Percentiles rank a stretch among this genome's conserved stretches.
Evolutionary conservation across 129 eudicot species (phyloP).

Genomic region (Tanacetum coccineum): DNA sequence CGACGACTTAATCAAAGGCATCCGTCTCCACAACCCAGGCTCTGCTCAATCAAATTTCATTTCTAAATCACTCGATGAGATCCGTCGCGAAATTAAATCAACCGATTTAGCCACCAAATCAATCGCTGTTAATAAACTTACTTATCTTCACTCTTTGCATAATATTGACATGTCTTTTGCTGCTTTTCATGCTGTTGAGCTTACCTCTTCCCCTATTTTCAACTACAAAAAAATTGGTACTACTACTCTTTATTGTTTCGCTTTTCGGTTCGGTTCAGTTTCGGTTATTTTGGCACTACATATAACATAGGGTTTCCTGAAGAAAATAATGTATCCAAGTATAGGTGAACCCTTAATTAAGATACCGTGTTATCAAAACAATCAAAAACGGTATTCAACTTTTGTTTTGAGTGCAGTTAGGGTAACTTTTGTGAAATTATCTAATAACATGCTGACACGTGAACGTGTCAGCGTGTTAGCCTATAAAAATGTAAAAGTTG

Average conservation of each 20-base stretch:
- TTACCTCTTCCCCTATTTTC: constrained; percentile 60
- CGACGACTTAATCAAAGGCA: constrained; percentile 75
- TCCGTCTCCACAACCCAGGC: constrained; percentile 55
- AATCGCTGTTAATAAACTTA: constrained; percentile 75
- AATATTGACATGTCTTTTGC: constrained; percentile 68
- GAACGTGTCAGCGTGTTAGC: too few relatives aligned
- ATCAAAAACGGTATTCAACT: too few relatives aligned
- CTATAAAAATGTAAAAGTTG: too few relatives aligned
- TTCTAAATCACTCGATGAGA: constrained; percentile 63
- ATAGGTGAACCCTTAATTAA: too few relatives aligned
- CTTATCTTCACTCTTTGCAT: constrained; percentile 75
- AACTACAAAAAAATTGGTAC: constrained; percentile 52
- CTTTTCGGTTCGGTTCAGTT: too few relatives aligned
- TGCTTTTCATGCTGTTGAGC: constrained; percentile 81
- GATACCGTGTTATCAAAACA: too few relatives aligned
- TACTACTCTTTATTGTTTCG: constrained; percentile 57
- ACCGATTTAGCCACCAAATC: constrained; percentile 68
- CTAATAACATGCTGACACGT: too few relatives aligned
- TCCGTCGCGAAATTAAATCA: constrained; percentile 77
- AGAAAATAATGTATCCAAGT: too few relatives aligned
- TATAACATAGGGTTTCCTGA: too few relatives aligned
- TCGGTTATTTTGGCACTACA: too few relatives aligned
- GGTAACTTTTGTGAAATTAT: too few relatives aligned
- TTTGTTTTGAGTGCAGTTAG: too few relatives aligned
- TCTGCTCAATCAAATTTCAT: constrained; percentile 48